Conservation (phyloP, 495 filamentous ascomycete species). For the Aspergillus bertholletiae region DNA sequence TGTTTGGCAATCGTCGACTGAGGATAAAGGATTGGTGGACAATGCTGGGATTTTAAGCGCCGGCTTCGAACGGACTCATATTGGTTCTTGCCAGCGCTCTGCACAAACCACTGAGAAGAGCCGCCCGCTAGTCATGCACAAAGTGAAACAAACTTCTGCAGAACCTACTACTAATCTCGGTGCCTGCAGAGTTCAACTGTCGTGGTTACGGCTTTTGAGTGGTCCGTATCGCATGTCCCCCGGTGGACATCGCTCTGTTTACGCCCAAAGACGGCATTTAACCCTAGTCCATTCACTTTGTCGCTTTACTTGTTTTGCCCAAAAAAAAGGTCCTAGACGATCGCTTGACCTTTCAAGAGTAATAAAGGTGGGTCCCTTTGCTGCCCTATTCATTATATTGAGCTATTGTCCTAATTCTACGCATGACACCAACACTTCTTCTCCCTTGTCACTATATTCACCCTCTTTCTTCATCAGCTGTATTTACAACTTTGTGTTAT, state of each 20-base stretch:
- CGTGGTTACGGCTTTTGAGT: neutral
- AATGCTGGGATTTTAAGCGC: slow-evolving; percentile 16
- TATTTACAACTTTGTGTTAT: slow-evolving; percentile 17
- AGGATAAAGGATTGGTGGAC: slow-evolving; percentile 14
- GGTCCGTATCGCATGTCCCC: neutral
- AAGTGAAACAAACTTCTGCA: slow-evolving; percentile 15
- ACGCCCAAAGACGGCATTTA: neutral
- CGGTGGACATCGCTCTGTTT: neutral
- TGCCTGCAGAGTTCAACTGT: neutral
- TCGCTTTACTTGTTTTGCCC: neutral
- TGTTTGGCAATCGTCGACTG: neutral
- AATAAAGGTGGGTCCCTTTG: neutral
- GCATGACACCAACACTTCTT: slow-evolving; percentile 2
- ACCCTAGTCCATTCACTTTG: neutral
- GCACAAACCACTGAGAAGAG: slow-evolving; percentile 7
- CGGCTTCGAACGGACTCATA: slow-evolving; percentile 6
- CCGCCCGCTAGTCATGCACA: neutral
- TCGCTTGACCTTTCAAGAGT: neutral
- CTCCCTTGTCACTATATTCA: neutral
- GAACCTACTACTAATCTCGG: neutral
- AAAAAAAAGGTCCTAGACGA: neutral
- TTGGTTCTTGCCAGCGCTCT: slow-evolving; percentile 16
- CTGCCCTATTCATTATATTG: slow-evolving; percentile 4
- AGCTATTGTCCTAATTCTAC: slow-evolving; percentile 1
- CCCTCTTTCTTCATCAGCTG: slow-evolving; percentile 11